Evolutionary conservation across 208 protist species (phyloP).

Genomic region (Phytomonas sp.): DNA sequence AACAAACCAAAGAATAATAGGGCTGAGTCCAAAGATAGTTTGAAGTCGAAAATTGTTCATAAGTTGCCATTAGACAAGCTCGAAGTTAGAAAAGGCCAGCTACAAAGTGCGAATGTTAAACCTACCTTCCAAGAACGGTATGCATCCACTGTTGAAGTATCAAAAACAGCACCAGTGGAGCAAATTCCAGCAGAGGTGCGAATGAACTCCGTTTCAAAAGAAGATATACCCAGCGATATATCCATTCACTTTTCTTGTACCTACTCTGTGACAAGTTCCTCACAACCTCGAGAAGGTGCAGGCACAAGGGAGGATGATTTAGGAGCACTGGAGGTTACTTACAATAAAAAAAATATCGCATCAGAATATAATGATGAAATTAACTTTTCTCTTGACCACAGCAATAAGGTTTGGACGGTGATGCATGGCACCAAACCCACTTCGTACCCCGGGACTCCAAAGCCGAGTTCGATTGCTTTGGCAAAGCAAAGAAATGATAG

Average conservation of each 20-base stretch:
- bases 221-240: neutral
- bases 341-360: neutral
- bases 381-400: conserved; percentile 5
- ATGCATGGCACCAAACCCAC: neutral
- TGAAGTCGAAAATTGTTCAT: neutral
- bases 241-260: neutral
- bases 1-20: neutral
- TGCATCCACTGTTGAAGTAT: neutral
- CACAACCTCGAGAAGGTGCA: neutral
- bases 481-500: neutral
- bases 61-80: neutral
- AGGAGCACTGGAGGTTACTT: neutral
- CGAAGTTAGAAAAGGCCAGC: neutral
- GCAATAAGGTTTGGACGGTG: neutral
- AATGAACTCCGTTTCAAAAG: neutral
- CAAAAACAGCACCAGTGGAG: neutral
- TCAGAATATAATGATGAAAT: neutral
- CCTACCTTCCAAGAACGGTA: neutral
- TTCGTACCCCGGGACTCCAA: neutral
- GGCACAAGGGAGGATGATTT: neutral
- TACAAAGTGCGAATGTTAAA: neutral
- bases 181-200: neutral
- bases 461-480: neutral
- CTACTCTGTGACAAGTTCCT: neutral
- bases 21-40: neutral